Conservation (phyloP, 768 basidiomycete genomes). For the Boletales sp. region DNA sequence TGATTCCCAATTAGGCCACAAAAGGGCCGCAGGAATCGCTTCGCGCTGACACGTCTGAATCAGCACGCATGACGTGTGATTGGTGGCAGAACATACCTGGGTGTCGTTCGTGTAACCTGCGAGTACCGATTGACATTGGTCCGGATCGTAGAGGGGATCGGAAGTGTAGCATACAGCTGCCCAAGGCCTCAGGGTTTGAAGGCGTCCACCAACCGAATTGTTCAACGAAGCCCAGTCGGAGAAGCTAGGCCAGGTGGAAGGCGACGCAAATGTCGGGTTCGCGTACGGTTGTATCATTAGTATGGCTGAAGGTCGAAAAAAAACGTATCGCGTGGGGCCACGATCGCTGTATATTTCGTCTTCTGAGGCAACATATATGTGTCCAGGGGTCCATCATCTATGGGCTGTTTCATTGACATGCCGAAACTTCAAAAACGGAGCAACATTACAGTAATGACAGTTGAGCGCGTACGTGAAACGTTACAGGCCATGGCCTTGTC, state of each 20-base stretch:
- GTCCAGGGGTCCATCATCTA: neutral
- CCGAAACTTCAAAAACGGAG: too few species aligned
- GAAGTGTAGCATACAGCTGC: slow-evolving; percentile 19
- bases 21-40: slow-evolving; percentile 12
- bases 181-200: slow-evolving; percentile 20
- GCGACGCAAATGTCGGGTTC: slow-evolving; percentile 1
- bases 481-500: too few species aligned
- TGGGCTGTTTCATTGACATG: too few species aligned
- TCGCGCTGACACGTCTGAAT: slow-evolving; percentile 14
- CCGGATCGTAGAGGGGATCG: slow-evolving; percentile 14
- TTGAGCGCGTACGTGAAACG: too few species aligned
- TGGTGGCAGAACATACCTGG: slow-evolving; percentile 3
- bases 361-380: too few species aligned
- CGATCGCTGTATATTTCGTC: too few species aligned
- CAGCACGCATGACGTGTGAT: neutral
- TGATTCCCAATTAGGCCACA: slow-evolving; percentile 23
- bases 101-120: slow-evolving; percentile 13
- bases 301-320: neutral
- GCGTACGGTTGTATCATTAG: slow-evolving; percentile 5
- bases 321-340: too few species aligned
- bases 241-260: slow-evolving; percentile 8
- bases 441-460: too few species aligned
- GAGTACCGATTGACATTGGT: slow-evolving; percentile 15
- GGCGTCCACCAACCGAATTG: slow-evolving; percentile 12
- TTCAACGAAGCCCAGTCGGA: slow-evolving; percentile 14